phyloP scores from a whole-genome alignment of 129 eudicot genomes.

The Dittrichia graveolens region DNA sequence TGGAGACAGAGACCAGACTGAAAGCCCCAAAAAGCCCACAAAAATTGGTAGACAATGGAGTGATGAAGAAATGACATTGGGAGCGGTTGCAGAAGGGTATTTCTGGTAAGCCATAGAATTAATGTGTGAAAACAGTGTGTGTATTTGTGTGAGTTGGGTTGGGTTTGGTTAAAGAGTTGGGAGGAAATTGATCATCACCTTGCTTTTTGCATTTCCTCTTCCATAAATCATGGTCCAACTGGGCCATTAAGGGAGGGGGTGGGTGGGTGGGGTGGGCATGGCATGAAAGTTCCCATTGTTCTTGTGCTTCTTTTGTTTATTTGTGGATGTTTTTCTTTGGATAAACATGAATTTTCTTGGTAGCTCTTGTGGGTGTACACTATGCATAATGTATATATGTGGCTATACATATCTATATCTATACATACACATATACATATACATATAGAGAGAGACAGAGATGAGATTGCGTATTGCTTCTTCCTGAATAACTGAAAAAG shows the following conservation, averaged over 20 bases:
- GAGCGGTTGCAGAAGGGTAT: conserved; percentile 52
- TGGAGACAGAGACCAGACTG: conserved; percentile 44
- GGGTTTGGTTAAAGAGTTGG: conserved; percentile 22
- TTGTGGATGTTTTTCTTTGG: too few species aligned
- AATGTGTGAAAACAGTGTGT: background rate
- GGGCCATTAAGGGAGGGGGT: background rate
- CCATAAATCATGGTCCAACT: conserved; percentile 22
- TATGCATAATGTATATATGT: too few species aligned
- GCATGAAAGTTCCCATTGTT: conserved; percentile 13
- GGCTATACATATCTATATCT: too few species aligned
- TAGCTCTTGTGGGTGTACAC: too few species aligned
- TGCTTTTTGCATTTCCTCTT: conserved; percentile 3
- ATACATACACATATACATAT: too few species aligned
- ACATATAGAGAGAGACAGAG: too few species aligned
- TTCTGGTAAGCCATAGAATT: conserved; percentile 21
- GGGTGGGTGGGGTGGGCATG: too few species aligned
- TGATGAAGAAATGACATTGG: conserved; percentile 58
- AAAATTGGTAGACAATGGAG: conserved; percentile 51
- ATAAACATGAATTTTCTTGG: too few species aligned
- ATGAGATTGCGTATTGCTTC: too few species aligned
- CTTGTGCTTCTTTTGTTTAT: background rate
- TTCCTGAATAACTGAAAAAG: too few species aligned
- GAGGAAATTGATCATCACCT: background rate
- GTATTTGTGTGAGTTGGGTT: conserved; percentile 13
- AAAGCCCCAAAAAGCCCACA: conserved; percentile 63